Base-by-base conservation (phyloP, 805 yeast species). In the Lipomyces yamanashiensis region DNA sequence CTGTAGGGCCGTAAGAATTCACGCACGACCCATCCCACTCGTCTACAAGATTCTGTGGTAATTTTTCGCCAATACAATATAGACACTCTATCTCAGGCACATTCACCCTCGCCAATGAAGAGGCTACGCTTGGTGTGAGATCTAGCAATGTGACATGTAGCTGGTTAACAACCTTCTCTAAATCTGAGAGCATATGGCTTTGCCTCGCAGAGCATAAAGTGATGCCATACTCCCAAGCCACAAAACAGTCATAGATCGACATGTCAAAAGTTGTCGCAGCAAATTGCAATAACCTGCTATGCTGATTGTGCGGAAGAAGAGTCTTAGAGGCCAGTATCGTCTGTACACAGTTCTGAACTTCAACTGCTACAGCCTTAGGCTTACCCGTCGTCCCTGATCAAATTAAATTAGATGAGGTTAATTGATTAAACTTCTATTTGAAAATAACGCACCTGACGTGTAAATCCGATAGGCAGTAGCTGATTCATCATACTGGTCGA, bases 1-100 rank as follows among this genome's bases (percentile, higher is more conserved):
- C 72, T 3, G 73, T 70, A 9, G 73, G 73, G 8, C 73, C 73
- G 45, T 70, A 70, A 12, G 71, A 62, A 45, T 70, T 70, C 3
- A 66, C 43, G 33, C 71, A 67, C 9, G 19, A 43, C 12, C 63
- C 68, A 47, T 59, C 65, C 72, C 72, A 70, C 39, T 65, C 63
- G 13, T 58, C 43, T 2, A 60, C 66, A 28, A 70, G 39, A n/a
- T 37, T 21, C n/a, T 43, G 67, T 2, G 70, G 61, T 48, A 70
- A 41, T 17, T 54, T 55, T 41, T 70, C 73, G 15, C 73, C 73
- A n/a, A 70, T 70, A 44, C 73, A 70, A 21, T 60, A 68, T 9
- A 70, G 54, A 15, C 49, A 41, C 44, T 70, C 66, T 3, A 70
- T 63, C n/a, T 37, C 36, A 1, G 72, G 70, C 21, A 68, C 52